Conservation (phyloP, 495 filamentous ascomycete species). For the Penicillium coprophilum region DNA sequence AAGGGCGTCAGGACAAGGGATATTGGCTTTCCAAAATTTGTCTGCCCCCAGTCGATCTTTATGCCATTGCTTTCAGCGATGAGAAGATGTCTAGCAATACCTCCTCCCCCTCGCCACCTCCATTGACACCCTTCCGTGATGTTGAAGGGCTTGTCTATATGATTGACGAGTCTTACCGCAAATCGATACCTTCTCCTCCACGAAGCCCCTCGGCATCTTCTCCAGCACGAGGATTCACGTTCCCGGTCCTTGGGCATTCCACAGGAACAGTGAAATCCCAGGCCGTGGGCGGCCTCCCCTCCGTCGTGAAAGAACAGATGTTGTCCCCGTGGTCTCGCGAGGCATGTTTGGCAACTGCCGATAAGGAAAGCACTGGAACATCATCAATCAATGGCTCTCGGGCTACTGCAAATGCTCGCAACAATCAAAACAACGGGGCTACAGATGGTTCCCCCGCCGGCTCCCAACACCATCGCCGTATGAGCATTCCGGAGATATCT, state of each 20-base stretch:
- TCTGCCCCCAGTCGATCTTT: constrained; percentile 53
- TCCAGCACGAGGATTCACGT: constrained; percentile 62
- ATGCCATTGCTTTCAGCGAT: constrained; percentile 39
- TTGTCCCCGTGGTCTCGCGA: constrained; percentile 78
- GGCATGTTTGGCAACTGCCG: constrained; percentile 61
- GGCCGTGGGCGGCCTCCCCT: constrained; percentile 38
- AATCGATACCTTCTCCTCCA: constrained; percentile 56
- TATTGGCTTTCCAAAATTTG: constrained; percentile 72
- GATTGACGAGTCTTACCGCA: constrained; percentile 67
- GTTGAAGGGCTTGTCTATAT: constrained; percentile 64
- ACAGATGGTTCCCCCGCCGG: constrained; percentile 34
- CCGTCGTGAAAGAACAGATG: constrained; percentile 63
- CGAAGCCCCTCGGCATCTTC: constrained; percentile 70
- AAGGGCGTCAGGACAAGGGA: constrained; percentile 63
- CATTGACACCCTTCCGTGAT: constrained; percentile 38
- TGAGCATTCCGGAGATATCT: constrained; percentile 49
- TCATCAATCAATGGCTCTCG: constrained; percentile 72
- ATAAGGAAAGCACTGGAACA: constrained; percentile 64
- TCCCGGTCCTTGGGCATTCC: constrained; percentile 55
- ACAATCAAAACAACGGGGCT: constrained; percentile 57
- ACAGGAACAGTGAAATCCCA: constrained; percentile 23
- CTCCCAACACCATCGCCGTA: constrained; percentile 34
- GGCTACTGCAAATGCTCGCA: constrained; percentile 56
- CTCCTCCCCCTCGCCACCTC: constrained; percentile 10
- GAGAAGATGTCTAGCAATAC: constrained; percentile 19